Evolutionary conservation across 1,139 yeast species (phyloP).

Genomic region (Pichia sorboxylosa): DNA sequence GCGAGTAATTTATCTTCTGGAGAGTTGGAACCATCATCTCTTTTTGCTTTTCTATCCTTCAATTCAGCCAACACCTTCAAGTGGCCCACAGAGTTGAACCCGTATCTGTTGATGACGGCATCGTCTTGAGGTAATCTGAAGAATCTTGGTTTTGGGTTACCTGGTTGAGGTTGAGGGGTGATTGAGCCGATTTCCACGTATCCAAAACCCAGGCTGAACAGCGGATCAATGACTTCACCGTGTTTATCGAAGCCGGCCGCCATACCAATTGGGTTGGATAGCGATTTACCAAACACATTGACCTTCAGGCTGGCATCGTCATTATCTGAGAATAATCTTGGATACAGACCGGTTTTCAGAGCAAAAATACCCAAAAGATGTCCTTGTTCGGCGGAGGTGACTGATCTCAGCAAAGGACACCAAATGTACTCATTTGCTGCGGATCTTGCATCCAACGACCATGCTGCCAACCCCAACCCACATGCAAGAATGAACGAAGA

Average conservation of each 20-base stretch:
- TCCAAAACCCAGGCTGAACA: slow-evolving; percentile 70
- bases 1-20: slow-evolving; percentile 59
- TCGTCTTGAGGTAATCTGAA: slow-evolving; percentile 76
- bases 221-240: slow-evolving; percentile 83
- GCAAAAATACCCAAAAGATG: slow-evolving; percentile 64
- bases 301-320: slow-evolving; percentile 47
- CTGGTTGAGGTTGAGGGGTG: slow-evolving; percentile 89
- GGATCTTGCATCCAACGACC: slow-evolving; percentile 60
- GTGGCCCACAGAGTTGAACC: slow-evolving; percentile 90
- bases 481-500: slow-evolving; percentile 15
- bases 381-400: slow-evolving; percentile 75
- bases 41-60: slow-evolving; percentile 43
- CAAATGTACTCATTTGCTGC: slow-evolving; percentile 69
- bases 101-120: slow-evolving; percentile 89
- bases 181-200: slow-evolving; percentile 90
- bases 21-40: slow-evolving; percentile 38
- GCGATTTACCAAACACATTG: slow-evolving; percentile 47
- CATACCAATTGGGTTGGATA: slow-evolving; percentile 74
- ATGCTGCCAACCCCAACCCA: slow-evolving; percentile 20
- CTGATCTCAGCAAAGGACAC: slow-evolving; percentile 63
- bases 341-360: slow-evolving; percentile 61
- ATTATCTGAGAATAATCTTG: slow-evolving; percentile 44
- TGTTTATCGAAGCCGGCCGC: slow-evolving; percentile 96
- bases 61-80: slow-evolving; percentile 56
- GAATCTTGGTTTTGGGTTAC: slow-evolving; percentile 84